These are phyloP conservation scores for Pseudopyricularia cyperi DNA, from an alignment of 2,329 filamentous ascomycete genomes.

Conservation along the genomic window DNA sequence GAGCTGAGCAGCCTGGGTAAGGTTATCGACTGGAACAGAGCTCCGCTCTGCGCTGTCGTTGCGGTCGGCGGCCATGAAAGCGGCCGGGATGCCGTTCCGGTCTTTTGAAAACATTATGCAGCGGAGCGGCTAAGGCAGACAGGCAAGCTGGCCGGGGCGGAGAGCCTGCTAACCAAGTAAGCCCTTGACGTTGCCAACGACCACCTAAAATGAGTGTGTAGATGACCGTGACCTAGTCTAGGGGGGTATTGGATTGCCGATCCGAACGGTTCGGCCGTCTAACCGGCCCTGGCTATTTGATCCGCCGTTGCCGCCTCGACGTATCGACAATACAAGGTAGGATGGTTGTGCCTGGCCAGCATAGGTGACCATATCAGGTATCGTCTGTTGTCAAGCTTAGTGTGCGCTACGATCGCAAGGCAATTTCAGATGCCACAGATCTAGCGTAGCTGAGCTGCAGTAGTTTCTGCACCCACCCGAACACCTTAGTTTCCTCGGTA, in stretches of 20 bases:
- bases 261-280: no score
- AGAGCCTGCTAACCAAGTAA: background rate
- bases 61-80: background rate
- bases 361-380: no score
- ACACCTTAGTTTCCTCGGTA: background rate
- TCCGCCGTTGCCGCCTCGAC: no score
- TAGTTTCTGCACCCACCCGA: background rate
- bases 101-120: background rate
- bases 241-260: no score
- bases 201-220: no score
- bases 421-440: background rate
- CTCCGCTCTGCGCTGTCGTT: background rate
- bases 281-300: no score
- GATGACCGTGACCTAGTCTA: no score
- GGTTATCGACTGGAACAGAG: background rate
- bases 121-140: background rate
- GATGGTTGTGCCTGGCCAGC: no score
- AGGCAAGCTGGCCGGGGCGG: background rate
- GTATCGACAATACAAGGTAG: no score
- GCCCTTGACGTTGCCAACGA: background rate
- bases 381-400: no score
- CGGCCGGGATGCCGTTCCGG: background rate
- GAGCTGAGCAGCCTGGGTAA: background rate
- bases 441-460: background rate
- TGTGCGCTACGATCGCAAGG: background rate